Percentiles rank a stretch among this genome's conserved stretches.
Evolutionary conservation across 2,329 filamentous ascomycete species (phyloP).

Genomic region (Westerdykella sp.): DNA sequence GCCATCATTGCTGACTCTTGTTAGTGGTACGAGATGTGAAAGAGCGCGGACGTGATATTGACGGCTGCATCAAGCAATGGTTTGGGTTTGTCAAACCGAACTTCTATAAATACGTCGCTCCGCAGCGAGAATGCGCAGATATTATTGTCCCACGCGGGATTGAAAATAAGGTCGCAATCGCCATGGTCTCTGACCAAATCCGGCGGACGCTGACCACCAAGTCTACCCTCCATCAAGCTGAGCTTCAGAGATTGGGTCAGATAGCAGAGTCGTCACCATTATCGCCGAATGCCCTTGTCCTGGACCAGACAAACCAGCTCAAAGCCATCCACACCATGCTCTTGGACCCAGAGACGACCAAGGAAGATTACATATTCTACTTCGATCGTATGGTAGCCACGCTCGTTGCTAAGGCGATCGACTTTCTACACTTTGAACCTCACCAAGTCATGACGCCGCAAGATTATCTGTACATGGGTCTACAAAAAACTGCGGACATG

Average conservation of each 20-base stretch:
- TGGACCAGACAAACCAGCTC: conserved; percentile 74
- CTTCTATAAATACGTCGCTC: conserved; percentile 88
- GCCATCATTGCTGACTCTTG: conserved; percentile 3
- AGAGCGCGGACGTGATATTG: conserved; percentile 82
- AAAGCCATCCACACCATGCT: conserved; percentile 86
- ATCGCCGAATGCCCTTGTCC: conserved; percentile 65
- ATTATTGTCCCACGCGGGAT: conserved; percentile 93
- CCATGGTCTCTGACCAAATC: conserved; percentile 91
- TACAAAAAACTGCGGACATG: conserved; percentile 60
- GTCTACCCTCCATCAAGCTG: conserved; percentile 73
- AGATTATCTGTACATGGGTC: conserved; percentile 62
- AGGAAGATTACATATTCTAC: conserved; percentile 96
- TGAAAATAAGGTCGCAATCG: conserved; percentile 89
- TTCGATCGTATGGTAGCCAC: conserved; percentile 85
- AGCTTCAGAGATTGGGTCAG: conserved; percentile 68
- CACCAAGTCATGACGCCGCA: conserved; percentile 64
- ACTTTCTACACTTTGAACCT: conserved; percentile 59
- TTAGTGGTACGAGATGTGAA: conserved; percentile 78
- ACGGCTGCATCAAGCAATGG: conserved; percentile 98
- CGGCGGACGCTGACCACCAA: conserved; percentile 81
- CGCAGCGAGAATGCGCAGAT: conserved; percentile 85
- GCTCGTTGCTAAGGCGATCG: conserved; percentile 61
- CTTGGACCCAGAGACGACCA: conserved; percentile 67
- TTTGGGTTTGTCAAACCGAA: conserved; percentile 95
- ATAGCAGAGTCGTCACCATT: conserved; percentile 66